These are phyloP conservation scores for Russula earlei DNA, from an alignment of 768 basidiomycete genomes.

Conservation along the genomic window DNA sequence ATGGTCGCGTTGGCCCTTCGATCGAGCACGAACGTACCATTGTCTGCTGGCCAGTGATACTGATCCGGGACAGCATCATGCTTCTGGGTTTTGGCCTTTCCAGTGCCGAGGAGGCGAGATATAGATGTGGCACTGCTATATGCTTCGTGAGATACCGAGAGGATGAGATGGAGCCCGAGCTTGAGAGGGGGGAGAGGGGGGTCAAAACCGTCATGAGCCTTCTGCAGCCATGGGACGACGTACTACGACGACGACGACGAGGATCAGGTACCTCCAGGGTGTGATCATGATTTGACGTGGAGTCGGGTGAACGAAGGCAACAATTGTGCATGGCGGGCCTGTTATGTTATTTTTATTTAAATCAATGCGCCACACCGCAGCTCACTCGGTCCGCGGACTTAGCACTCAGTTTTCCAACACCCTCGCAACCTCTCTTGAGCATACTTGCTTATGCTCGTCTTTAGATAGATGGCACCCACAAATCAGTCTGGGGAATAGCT, in stretches of 20 bases:
- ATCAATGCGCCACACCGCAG: too few species aligned
- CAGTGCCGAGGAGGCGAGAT: constrained; percentile 26
- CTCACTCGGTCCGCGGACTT: too few species aligned
- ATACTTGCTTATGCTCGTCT: too few species aligned
- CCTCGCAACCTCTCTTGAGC: too few species aligned
- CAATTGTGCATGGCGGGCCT: too few species aligned
- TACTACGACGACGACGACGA: constrained; percentile 31
- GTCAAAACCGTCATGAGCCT: neutral
- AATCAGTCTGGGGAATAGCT: too few species aligned
- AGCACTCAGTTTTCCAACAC: too few species aligned
- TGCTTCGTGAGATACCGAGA: constrained; percentile 41
- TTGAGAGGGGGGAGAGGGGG: constrained; percentile 22
- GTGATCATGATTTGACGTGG: constrained; percentile 41
- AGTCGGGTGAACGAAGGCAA: neutral
- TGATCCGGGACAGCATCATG: constrained; percentile 35
- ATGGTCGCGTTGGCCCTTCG: constrained; percentile 48
- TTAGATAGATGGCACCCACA: too few species aligned
- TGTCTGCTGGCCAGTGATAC: constrained; percentile 24
- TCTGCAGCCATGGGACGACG: constrained; percentile 18
- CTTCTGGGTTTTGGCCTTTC: constrained; percentile 16
- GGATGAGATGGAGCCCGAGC: constrained; percentile 48
- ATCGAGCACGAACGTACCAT: constrained; percentile 14
- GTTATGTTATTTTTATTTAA: neutral
- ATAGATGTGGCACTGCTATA: constrained; percentile 40
- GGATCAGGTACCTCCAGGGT: constrained; percentile 47